Conservation (phyloP, 306 rosid species). For the Styphnolobium japonicum region DNA sequence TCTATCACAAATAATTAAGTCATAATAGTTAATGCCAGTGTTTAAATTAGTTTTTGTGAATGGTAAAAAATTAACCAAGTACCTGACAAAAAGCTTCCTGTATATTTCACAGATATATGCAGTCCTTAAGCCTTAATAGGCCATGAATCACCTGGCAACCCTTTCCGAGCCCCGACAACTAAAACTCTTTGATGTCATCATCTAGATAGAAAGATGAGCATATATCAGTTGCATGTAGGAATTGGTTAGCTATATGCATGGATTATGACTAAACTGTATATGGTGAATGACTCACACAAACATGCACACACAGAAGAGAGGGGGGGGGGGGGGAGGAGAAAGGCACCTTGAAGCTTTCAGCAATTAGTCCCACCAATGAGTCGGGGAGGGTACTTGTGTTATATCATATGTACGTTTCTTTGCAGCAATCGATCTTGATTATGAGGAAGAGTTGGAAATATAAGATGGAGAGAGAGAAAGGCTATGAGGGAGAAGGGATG, state of each 20-base stretch:
- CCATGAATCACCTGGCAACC: slow-evolving; percentile 5
- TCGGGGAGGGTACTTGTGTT: slow-evolving; percentile 15
- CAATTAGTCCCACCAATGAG: neutral
- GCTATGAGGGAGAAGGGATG: neutral
- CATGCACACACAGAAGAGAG: slow-evolving; percentile 11
- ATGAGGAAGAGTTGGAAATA: slow-evolving; percentile 19
- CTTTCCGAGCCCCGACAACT: neutral
- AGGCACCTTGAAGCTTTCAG: slow-evolving; percentile 28
- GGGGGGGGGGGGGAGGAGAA: neutral
- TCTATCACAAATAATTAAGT: neutral
- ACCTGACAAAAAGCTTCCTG: slow-evolving; percentile 29
- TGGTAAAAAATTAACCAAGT: slow-evolving; percentile 1
- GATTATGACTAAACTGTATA: neutral
- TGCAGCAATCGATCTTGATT: slow-evolving; percentile 19
- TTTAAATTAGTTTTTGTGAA: neutral
- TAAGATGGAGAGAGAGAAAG: slow-evolving; percentile 24
- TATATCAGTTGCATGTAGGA: neutral
- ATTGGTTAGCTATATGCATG: neutral
- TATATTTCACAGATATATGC: slow-evolving; percentile 17
- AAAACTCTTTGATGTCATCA: slow-evolving; percentile 25
- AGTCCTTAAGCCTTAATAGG: slow-evolving; percentile 8
- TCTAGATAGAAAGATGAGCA: slow-evolving; percentile 11
- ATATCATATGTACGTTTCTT: slow-evolving; percentile 18
- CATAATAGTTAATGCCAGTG: neutral
- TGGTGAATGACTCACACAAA: neutral